A percentile compares a stretch with the other conserved stretches of the same genome.
These are phyloP conservation scores for Xylariaceae sp. DNA, from an alignment of 2,329 filamentous ascomycete genomes.

Conservation along the genomic window DNA sequence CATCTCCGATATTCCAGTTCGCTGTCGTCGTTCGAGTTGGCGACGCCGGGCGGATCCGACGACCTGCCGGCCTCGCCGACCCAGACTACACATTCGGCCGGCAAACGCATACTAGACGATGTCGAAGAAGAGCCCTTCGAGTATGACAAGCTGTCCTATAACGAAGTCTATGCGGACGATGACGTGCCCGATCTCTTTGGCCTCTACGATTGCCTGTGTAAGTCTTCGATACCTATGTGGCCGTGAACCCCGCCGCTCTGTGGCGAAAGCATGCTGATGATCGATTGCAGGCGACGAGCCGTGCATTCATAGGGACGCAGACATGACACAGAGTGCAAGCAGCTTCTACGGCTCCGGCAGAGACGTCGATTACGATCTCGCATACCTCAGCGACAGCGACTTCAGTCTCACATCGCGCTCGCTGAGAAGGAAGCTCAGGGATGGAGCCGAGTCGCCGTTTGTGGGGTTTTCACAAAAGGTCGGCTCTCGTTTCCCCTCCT, in stretches of 20 bases:
- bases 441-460: constrained; percentile 51
- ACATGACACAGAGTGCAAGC: constrained; percentile 30
- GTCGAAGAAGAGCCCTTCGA: constrained; percentile 78
- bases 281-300: constrained; percentile 48
- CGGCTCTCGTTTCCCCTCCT: constrained; percentile 50
- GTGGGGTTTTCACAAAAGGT: constrained; percentile 58
- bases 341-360: constrained; percentile 33
- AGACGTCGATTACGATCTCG: constrained; percentile 57
- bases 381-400: constrained; percentile 59
- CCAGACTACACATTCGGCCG: constrained; percentile 33
- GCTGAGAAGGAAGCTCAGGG: constrained; percentile 47
- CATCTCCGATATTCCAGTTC: constrained; percentile 66
- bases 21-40: constrained; percentile 65
- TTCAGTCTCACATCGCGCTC: constrained; percentile 36
- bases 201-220: constrained; percentile 67
- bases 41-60: constrained; percentile 41
- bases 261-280: constrained; percentile 10
- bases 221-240: constrained; percentile 29
- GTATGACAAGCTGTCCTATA: constrained; percentile 45
- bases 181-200: constrained; percentile 33
- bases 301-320: constrained; percentile 48
- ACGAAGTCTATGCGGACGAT: constrained; percentile 41
- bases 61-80: constrained; percentile 49
- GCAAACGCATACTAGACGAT: constrained; percentile 66
- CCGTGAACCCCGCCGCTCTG: background rate